A percentile compares a stretch with the other conserved stretches of the same genome.
phyloP scores from a whole-genome alignment of 371 early-diverging fungal genomes.

The Mucor circinelloides region DNA sequence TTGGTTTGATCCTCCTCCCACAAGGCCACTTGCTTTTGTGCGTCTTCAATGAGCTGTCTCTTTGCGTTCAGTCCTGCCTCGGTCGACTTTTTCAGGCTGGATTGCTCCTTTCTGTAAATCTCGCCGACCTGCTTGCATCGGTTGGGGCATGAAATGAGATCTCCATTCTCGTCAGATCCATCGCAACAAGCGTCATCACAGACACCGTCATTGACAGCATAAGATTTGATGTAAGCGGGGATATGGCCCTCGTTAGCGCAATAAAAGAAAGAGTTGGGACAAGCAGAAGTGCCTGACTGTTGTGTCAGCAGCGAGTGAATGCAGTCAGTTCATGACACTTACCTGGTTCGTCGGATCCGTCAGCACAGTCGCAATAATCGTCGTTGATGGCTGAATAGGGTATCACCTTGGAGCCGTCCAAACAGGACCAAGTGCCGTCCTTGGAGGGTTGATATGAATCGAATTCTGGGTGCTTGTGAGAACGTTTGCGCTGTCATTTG shows the following conservation, averaged over 20 bases:
- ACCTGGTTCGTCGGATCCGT: conserved; percentile 96
- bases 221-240: conserved; percentile 69
- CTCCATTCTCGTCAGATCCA: conserved; percentile 85
- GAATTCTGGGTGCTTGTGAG: conserved; percentile 25
- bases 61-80: conserved; percentile 34
- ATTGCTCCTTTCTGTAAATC: conserved; percentile 43
- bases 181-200: conserved; percentile 96
- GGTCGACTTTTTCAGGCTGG: conserved; percentile 31
- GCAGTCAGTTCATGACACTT: background rate
- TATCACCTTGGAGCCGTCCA: conserved; percentile 74
- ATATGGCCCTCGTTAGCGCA: conserved; percentile 82
- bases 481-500: background rate
- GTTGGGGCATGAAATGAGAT: conserved; percentile 68
- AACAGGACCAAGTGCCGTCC: conserved; percentile 67
- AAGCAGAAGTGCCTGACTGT: conserved; percentile 84
- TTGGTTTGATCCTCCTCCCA: conserved; percentile 38
- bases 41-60: conserved; percentile 33
- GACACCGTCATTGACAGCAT: conserved; percentile 89
- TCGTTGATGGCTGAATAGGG: conserved; percentile 82
- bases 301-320: background rate
- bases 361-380: conserved; percentile 95
- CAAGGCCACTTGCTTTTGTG: conserved; percentile 36
- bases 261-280: conserved; percentile 77
- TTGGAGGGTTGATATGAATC: conserved; percentile 39
- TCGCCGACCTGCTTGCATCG: conserved; percentile 67